Percentiles rank a stretch among this genome's conserved stretches.
Evolutionary conservation across 495 filamentous ascomycete genomes (phyloP).

Genomic region (Xylaria curta): DNA sequence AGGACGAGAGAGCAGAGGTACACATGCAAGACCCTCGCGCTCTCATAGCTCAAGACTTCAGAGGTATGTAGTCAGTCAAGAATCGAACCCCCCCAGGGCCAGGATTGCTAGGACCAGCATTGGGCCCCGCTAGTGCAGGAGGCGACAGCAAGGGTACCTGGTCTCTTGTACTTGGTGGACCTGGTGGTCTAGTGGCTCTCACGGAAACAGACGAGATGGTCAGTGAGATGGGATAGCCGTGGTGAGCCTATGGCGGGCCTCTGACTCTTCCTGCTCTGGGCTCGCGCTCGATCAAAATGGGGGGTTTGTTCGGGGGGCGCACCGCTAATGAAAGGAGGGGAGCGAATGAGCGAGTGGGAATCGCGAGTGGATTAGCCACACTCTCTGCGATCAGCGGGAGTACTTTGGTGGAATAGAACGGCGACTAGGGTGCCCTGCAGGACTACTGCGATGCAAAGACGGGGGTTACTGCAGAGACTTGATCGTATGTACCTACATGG

Average conservation of each 20-base stretch:
- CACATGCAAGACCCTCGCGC: constrained; percentile 29
- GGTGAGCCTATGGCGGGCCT: constrained; percentile 16
- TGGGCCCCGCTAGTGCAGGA: constrained; percentile 27
- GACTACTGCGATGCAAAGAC: constrained; percentile 27
- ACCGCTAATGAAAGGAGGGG: constrained; percentile 20
- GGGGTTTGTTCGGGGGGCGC: constrained; percentile 15
- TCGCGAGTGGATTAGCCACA: constrained; percentile 14
- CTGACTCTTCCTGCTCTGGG: constrained; percentile 8
- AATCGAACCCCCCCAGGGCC: constrained; percentile 16
- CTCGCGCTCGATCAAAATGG: constrained; percentile 23
- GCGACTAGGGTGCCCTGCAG: constrained; percentile 27
- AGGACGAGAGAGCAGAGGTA: constrained; percentile 15
- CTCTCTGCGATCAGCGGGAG: constrained; percentile 19
- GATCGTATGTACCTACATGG: constrained; percentile 27
- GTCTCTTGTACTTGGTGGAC: constrained; percentile 6
- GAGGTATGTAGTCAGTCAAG: constrained; percentile 15
- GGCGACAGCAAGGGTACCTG: constrained; percentile 23
- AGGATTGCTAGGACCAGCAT: constrained; percentile 26
- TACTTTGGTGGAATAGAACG: constrained; percentile 24
- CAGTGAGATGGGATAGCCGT: constrained; percentile 15
- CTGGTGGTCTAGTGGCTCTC: constrained; percentile 19
- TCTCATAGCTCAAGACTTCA: not conserved
- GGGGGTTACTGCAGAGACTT: constrained; percentile 26
- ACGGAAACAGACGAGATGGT: constrained; percentile 20
- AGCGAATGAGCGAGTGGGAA: constrained; percentile 18